A percentile compares a stretch with the other conserved stretches of the same genome.
Evolutionary conservation across 106 monocot genomes (phyloP).

Genomic region (Allium fistulosum): DNA sequence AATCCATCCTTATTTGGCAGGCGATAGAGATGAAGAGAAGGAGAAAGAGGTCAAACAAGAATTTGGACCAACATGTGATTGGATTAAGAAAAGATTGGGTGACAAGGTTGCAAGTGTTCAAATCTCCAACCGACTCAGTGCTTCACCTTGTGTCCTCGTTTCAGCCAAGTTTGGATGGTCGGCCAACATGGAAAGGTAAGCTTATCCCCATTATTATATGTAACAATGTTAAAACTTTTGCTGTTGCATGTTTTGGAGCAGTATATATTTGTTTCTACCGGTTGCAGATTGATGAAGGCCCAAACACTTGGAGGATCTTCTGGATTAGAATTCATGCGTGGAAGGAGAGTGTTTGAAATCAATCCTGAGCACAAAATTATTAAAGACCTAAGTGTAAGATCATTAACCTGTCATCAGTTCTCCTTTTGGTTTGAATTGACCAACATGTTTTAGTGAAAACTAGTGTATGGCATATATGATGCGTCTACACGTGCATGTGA

Average conservation of each 20-base stretch:
- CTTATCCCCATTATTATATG: neutral
- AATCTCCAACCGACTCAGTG: conserved; percentile 82
- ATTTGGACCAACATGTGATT: conserved; percentile 70
- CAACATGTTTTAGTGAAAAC: too few species aligned
- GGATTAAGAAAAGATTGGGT: conserved; percentile 86
- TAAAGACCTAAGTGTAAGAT: conserved; percentile 64
- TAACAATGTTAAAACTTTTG: neutral
- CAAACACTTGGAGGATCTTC: conserved; percentile 74
- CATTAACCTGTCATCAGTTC: neutral
- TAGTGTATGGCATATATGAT: too few species aligned
- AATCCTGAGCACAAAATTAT: conserved; percentile 96
- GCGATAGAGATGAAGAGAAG: conserved; percentile 88
- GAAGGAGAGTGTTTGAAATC: conserved; percentile 90
- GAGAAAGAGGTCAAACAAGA: conserved; percentile 93
- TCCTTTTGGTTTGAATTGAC: too few species aligned
- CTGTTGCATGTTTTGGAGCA: neutral
- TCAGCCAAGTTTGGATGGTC: conserved; percentile 98
- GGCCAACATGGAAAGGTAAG: conserved; percentile 96
- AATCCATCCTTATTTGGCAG: conserved; percentile 14
- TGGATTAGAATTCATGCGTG: conserved; percentile 84
- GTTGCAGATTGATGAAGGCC: conserved; percentile 83
- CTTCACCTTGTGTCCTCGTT: conserved; percentile 94
- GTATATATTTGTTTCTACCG: neutral
- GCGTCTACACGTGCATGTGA: too few species aligned
- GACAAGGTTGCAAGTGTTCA: conserved; percentile 90